Evolutionary conservation across 352 stramenopile species (phyloP).

Genomic region (Paralagenidium karlingii): DNA sequence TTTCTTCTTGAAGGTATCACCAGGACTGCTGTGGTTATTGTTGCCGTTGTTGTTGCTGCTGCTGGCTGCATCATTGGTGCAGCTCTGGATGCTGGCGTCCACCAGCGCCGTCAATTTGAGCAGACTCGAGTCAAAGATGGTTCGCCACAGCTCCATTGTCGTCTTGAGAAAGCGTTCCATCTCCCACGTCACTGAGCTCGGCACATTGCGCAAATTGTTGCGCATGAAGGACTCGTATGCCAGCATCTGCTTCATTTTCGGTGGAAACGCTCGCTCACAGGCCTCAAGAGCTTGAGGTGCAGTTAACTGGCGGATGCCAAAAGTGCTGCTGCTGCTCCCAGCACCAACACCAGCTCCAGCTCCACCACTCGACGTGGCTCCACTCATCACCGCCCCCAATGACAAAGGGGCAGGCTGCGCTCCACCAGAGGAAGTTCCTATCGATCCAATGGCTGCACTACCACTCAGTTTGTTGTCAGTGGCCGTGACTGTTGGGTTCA

Average conservation of each 20-base stretch:
- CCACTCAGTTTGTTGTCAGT: background rate
- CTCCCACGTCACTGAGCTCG: too few species aligned
- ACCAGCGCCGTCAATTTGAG: background rate
- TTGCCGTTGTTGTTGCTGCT: too few species aligned
- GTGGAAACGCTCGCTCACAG: too few species aligned
- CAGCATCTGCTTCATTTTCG: too few species aligned
- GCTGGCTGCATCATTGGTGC: slow-evolving; percentile 24
- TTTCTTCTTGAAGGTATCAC: slow-evolving; percentile 10
- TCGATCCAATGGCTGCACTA: slow-evolving; percentile 3
- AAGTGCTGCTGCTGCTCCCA: too few species aligned
- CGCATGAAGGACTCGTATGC: too few species aligned
- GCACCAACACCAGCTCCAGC: slow-evolving; percentile 21
- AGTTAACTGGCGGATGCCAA: too few species aligned
- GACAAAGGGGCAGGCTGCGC: slow-evolving; percentile 17
- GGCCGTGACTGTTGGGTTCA: background rate
- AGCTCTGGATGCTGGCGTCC: background rate
- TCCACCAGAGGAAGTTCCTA: slow-evolving; percentile 20
- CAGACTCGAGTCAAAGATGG: too few species aligned
- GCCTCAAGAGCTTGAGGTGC: too few species aligned
- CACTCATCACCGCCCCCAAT: slow-evolving; percentile 32
- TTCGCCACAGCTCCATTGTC: too few species aligned
- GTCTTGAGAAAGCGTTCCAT: too few species aligned
- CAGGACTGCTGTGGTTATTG: slow-evolving; percentile 15
- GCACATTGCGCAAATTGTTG: too few species aligned
- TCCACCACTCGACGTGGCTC: slow-evolving; percentile 17